A percentile compares a stretch with the other conserved stretches of the same genome.
phyloP scores from a whole-genome alignment of 2,329 filamentous ascomycete genomes.

The Cytospora piceae region DNA sequence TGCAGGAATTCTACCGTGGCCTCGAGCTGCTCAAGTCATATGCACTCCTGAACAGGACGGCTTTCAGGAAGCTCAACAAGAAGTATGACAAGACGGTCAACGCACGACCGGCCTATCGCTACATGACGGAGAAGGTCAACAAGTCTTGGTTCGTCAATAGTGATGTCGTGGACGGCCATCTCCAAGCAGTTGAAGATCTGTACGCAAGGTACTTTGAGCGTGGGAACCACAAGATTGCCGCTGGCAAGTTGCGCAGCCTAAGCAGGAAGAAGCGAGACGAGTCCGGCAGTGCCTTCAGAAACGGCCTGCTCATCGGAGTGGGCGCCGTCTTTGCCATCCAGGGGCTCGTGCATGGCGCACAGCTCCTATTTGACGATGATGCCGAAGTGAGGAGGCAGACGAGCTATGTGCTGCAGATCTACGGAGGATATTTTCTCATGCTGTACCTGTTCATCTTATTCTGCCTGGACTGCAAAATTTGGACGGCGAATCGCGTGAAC shows the following conservation, averaged over 20 bases:
- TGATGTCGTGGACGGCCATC: conserved; percentile 78
- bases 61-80: conserved; percentile 97
- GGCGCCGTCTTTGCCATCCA: conserved; percentile 69
- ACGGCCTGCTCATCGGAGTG: conserved; percentile 68
- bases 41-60: conserved; percentile 84
- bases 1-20: conserved; percentile 92
- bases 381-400: conserved; percentile 55
- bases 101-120: conserved; percentile 75
- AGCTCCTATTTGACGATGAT: conserved; percentile 57
- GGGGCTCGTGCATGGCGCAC: conserved; percentile 63
- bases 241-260: conserved; percentile 80
- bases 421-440: conserved; percentile 88
- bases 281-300: conserved; percentile 62
- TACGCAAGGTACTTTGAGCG: conserved; percentile 94
- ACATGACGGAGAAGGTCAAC: conserved; percentile 91
- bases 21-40: conserved; percentile 93
- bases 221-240: conserved; percentile 89
- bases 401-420: conserved; percentile 81
- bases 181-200: conserved; percentile 82
- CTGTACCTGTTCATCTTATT: conserved; percentile 83
- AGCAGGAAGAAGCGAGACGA: conserved; percentile 60
- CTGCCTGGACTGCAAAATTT: conserved; percentile 80
- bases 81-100: conserved; percentile 95
- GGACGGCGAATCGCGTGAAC: conserved; percentile 85
- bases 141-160: conserved; percentile 90